These are phyloP conservation scores for Rhynchospora breviuscula DNA, from an alignment of 176 grass and related monocot genomes.

Conservation along the genomic window DNA sequence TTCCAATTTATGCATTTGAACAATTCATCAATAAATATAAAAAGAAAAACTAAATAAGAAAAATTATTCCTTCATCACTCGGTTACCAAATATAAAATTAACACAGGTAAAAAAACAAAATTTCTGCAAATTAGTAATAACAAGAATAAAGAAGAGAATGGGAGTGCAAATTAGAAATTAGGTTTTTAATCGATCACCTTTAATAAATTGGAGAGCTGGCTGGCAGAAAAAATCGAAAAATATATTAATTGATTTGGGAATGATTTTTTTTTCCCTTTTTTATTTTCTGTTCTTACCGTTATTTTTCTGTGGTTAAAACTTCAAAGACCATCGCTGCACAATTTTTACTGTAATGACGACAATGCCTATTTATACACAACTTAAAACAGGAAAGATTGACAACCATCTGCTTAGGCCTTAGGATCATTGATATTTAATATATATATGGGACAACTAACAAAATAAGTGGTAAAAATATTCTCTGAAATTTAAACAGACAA, in stretches of 20 bases:
- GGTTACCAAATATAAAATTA: neutral
- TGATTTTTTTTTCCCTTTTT: neutral
- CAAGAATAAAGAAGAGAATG: neutral
- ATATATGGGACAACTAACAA: too few species aligned
- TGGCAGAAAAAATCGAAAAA: conserved; percentile 8
- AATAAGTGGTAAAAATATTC: too few species aligned
- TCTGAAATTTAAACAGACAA: too few species aligned
- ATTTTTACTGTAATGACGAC: neutral
- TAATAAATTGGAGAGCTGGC: neutral
- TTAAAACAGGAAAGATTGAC: too few species aligned
- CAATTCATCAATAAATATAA: neutral
- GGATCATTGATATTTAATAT: too few species aligned
- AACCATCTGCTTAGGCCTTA: too few species aligned
- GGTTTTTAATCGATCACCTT: neutral
- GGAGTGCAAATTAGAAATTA: neutral
- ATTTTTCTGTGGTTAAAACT: conserved; percentile 2
- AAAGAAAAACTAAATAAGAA: neutral
- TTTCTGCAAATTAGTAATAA: neutral
- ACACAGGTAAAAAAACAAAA: neutral
- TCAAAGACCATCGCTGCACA: neutral
- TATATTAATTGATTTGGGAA: neutral
- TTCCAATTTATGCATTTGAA: neutral
- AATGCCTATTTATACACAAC: too few species aligned
- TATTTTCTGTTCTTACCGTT: conserved; percentile 17
- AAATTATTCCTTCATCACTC: neutral